Evolutionary conservation across 192 early-diverging fungal genomes (phyloP).

Genomic region (Diversispora eburnea): DNA sequence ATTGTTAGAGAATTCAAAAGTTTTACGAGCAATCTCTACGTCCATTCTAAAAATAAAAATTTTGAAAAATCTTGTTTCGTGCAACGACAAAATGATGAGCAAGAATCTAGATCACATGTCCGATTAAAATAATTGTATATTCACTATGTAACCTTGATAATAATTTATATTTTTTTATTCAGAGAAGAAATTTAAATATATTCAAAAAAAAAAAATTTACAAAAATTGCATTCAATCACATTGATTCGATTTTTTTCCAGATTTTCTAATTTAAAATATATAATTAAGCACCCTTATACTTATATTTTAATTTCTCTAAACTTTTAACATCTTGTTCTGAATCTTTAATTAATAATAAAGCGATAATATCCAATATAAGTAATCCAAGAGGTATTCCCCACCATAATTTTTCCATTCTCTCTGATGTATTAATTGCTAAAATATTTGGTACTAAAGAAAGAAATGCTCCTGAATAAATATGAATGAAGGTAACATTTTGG

Average conservation of each 20-base stretch:
- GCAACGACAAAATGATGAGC: no score
- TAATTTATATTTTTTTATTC: no score
- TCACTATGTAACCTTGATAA: no score
- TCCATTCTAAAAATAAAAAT: conserved; percentile 35
- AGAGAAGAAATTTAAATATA: no score
- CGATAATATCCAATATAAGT: conserved; percentile 1
- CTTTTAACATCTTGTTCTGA: conserved; percentile 10
- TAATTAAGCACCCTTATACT: conserved; percentile 23
- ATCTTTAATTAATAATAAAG: conserved; percentile 16
- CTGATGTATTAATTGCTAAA: not conserved
- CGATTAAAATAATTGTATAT: no score
- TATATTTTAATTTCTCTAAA: conserved; percentile 28
- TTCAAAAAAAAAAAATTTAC: no score
- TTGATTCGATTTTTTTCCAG: no score
- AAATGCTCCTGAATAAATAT: not conserved
- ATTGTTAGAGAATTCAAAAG: conserved; percentile 73
- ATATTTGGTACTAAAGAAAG: conserved; percentile 13
- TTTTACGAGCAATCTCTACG: conserved; percentile 48
- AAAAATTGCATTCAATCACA: no score
- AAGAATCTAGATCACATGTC: no score
- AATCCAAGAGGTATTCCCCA: conserved; percentile 24
- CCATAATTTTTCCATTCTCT: conserved; percentile 21
- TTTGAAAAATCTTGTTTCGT: not conserved
- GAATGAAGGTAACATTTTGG: conserved; percentile 9
- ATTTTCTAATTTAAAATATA: no score